phyloP scores from a whole-genome alignment of 2,329 filamentous ascomycete genomes.

The Dendryphion nanum region DNA sequence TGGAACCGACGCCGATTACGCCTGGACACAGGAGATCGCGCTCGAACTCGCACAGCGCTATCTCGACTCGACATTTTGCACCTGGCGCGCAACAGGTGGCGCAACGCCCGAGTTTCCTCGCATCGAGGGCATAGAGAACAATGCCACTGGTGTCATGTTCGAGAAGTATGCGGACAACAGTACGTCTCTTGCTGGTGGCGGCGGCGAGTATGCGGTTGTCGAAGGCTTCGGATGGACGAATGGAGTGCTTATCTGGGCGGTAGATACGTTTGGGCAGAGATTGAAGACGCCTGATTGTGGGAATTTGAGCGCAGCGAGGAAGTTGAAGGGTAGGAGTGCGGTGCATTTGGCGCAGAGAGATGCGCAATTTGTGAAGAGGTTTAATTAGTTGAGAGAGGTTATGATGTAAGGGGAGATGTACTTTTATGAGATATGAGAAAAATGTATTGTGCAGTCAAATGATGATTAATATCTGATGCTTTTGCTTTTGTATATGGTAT shows the following conservation, averaged over 20 bases:
- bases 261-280: slow-evolving; percentile 59
- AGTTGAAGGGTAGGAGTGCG: slow-evolving; percentile 25
- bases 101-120: slow-evolving; percentile 44
- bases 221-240: slow-evolving; percentile 72
- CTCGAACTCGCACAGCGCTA: slow-evolving; percentile 63
- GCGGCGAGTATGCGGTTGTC: slow-evolving; percentile 68
- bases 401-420: too few species aligned
- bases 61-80: slow-evolving; percentile 67
- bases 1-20: slow-evolving; percentile 43
- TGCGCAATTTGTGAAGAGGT: slow-evolving; percentile 32
- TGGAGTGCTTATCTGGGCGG: slow-evolving; percentile 65
- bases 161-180: slow-evolving; percentile 66
- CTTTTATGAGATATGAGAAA: too few species aligned
- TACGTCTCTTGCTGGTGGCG: slow-evolving; percentile 61
- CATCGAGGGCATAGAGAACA: slow-evolving; percentile 37
- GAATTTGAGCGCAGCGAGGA: slow-evolving; percentile 29
- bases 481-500: too few species aligned
- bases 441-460: too few species aligned
- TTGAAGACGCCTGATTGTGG: slow-evolving; percentile 53
- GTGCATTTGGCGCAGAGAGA: slow-evolving; percentile 29
- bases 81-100: slow-evolving; percentile 67
- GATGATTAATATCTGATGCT: too few species aligned
- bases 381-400: slow-evolving; percentile 10
- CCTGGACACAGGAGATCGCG: slow-evolving; percentile 55
- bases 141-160: slow-evolving; percentile 64